Percentiles rank a stretch among this genome's conserved stretches.
phyloP scores from a whole-genome alignment of 2,329 filamentous ascomycete species.

The Nothomitra cinnamomea region DNA sequence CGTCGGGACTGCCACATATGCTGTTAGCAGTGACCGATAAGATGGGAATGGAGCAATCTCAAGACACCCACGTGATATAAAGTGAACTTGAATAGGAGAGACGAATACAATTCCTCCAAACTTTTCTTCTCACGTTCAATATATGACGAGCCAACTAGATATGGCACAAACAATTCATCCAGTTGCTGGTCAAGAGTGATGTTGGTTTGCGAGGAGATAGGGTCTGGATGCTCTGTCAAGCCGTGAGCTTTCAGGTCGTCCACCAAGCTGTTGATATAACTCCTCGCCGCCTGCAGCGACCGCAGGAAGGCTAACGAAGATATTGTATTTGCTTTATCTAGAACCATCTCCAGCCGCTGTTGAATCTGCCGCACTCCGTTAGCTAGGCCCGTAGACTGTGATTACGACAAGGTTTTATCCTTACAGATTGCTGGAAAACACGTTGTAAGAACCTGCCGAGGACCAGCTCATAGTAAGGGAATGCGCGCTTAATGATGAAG shows the following conservation, averaged over 20 bases:
- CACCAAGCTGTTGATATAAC: constrained; percentile 71
- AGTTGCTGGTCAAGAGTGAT: constrained; percentile 50
- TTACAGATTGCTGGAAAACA: constrained; percentile 77
- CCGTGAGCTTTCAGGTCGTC: constrained; percentile 92
- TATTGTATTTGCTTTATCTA: constrained; percentile 84
- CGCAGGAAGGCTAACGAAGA: constrained; percentile 85
- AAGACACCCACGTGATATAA: constrained; percentile 55
- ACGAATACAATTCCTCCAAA: constrained; percentile 71
- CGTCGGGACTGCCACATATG: constrained; percentile 36
- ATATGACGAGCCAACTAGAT: constrained; percentile 47
- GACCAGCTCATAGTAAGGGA: constrained; percentile 91
- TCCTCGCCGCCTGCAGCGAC: constrained; percentile 76
- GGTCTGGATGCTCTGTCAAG: constrained; percentile 85
- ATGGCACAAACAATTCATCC: constrained; percentile 48
- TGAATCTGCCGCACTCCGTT: constrained; percentile 43
- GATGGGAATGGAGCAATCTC: too few species aligned
- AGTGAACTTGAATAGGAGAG: constrained; percentile 87
- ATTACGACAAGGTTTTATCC: neutral
- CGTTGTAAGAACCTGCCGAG: constrained; percentile 84
- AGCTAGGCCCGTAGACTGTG: neutral
- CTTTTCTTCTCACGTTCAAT: constrained; percentile 53
- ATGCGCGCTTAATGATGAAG: constrained; percentile 88
- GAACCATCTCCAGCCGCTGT: constrained; percentile 82
- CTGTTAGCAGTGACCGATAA: neutral
- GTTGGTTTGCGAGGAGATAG: constrained; percentile 71